Evolutionary conservation across 2,329 filamentous ascomycete species (phyloP).

Genomic region (Arthrobotrys sinensis): DNA sequence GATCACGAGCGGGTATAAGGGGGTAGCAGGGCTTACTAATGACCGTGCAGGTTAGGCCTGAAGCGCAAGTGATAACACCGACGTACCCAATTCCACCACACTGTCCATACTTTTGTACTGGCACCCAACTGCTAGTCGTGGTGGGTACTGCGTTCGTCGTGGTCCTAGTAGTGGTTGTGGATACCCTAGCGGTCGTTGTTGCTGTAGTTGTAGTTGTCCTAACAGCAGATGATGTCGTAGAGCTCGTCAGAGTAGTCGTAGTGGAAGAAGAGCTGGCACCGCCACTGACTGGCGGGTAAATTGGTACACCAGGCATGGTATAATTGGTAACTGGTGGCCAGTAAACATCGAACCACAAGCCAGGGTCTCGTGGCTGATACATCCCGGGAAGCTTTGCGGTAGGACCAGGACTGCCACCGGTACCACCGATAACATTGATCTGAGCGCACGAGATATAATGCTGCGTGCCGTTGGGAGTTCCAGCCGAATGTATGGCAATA

Average conservation of each 20-base stretch:
- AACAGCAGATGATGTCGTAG: background rate
- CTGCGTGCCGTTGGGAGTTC: slow-evolving; percentile 66
- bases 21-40: background rate
- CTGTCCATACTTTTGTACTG: slow-evolving; percentile 8
- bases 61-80: background rate
- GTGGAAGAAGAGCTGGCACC: background rate
- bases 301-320: slow-evolving; percentile 59
- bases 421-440: slow-evolving; percentile 68
- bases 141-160: background rate
- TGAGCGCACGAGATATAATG: slow-evolving; percentile 70
- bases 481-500: slow-evolving; percentile 69
- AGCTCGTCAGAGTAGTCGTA: background rate
- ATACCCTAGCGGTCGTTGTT: slow-evolving; percentile 3
- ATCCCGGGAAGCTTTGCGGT: slow-evolving; percentile 69
- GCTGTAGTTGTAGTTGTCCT: background rate
- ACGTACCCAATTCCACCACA: slow-evolving; percentile 6
- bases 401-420: slow-evolving; percentile 66
- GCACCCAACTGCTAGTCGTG: background rate
- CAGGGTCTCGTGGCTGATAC: slow-evolving; percentile 62
- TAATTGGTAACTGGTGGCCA: slow-evolving; percentile 56
- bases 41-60: background rate
- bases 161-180: slow-evolving; percentile 2
- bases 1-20: background rate
- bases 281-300: slow-evolving; percentile 13
- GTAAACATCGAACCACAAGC: slow-evolving; percentile 61